phyloP scores from a whole-genome alignment of 2,329 filamentous ascomycete species.

The Arthroderma sp. region DNA sequence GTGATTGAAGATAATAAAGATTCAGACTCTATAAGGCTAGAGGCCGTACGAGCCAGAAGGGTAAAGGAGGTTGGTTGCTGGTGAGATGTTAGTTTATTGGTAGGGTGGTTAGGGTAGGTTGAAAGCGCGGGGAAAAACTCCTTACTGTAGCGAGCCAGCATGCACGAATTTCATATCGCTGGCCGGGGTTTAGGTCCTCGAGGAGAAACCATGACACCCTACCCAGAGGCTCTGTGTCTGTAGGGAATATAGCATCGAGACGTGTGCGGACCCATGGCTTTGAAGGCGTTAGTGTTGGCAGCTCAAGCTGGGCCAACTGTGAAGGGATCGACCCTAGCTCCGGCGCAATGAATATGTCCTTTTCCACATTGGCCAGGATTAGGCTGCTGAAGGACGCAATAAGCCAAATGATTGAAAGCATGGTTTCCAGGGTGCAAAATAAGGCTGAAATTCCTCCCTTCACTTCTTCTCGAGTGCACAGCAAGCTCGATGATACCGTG shows the following conservation, averaged over 20 bases:
- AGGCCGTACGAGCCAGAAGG: constrained; percentile 51
- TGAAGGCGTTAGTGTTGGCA: constrained; percentile 51
- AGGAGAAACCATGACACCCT: constrained; percentile 67
- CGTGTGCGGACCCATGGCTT: constrained; percentile 46
- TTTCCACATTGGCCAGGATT: constrained; percentile 66
- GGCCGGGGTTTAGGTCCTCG: constrained; percentile 52
- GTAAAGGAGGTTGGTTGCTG: constrained; percentile 79
- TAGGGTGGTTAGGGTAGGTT: background rate
- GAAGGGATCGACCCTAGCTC: constrained; percentile 47
- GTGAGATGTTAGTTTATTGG: background rate
- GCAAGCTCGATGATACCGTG: constrained; percentile 11
- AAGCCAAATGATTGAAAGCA: background rate
- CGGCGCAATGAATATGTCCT: constrained; percentile 74
- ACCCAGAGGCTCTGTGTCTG: constrained; percentile 39
- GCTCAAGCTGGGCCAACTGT: constrained; percentile 44
- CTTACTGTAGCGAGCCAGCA: constrained; percentile 89
- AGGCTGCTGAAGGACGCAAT: constrained; percentile 3
- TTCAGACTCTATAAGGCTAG: constrained; percentile 48
- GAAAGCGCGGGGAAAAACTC: constrained; percentile 11
- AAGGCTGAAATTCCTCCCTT: too few relatives aligned
- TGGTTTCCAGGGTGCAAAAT: background rate
- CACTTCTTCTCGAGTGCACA: background rate
- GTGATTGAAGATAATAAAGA: constrained; percentile 53
- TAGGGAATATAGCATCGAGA: constrained; percentile 57
- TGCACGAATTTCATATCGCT: constrained; percentile 78